A percentile compares a stretch with the other conserved stretches of the same genome.
These are phyloP conservation scores for Hyphodiscus sp. DNA, from an alignment of 2,329 filamentous ascomycete genomes.

Conservation along the genomic window DNA sequence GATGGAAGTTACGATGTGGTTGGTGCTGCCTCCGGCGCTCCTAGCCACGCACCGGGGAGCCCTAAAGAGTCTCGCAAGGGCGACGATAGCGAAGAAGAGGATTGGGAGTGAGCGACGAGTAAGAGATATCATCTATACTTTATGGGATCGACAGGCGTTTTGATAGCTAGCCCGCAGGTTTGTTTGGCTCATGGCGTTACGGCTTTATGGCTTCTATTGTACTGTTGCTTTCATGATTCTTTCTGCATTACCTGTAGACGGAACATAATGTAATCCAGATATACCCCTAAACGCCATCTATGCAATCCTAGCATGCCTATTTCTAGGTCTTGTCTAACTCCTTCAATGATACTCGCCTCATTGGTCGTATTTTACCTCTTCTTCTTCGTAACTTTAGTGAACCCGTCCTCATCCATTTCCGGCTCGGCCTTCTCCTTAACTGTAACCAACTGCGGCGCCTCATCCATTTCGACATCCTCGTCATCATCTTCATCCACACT, in stretches of 20 bases:
- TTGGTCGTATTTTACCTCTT: conserved; percentile 35
- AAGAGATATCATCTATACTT: background rate
- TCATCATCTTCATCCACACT: conserved; percentile 46
- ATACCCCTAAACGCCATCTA: conserved; percentile 6
- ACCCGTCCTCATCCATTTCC: conserved; percentile 75
- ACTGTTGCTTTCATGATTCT: background rate
- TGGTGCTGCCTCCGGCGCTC: conserved; percentile 65
- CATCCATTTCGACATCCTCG: conserved; percentile 60
- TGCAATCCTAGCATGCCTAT: background rate
- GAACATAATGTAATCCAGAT: conserved; percentile 18
- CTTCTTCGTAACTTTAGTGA: conserved; percentile 67
- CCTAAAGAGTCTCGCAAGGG: conserved; percentile 50
- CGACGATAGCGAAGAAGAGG: conserved; percentile 64
- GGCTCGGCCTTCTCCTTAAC: conserved; percentile 58
- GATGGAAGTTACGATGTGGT: conserved; percentile 96
- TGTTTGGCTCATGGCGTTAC: conserved; percentile 10
- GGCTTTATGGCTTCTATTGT: conserved; percentile 10
- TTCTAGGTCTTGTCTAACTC: background rate
- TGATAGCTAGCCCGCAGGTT: background rate
- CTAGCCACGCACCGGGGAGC: conserved; percentile 69
- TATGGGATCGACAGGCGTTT: conserved; percentile 15
- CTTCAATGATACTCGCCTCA: background rate
- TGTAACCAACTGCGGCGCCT: conserved; percentile 56
- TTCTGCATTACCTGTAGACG: conserved; percentile 3
- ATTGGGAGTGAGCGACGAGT: conserved; percentile 60